phyloP scores from a whole-genome alignment of 2,329 filamentous ascomycete species.

The Cladorrhinum sp. region DNA sequence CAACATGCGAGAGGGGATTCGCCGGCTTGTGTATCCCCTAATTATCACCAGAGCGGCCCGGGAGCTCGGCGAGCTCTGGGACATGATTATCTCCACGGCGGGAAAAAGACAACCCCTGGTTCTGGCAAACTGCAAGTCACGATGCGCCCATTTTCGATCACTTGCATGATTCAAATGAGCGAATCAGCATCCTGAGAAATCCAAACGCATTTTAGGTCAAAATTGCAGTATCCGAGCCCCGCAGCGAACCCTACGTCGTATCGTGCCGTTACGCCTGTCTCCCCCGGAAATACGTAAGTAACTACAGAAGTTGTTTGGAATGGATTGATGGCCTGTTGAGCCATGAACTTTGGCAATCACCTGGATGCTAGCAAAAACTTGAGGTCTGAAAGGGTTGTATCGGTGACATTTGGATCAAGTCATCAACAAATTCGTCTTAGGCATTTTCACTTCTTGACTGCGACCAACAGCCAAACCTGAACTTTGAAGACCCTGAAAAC shows the following conservation, averaged over 20 bases:
- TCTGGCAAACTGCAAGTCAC: conserved; percentile 15
- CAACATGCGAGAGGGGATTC: too few relatives aligned
- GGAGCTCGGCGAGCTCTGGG: neutral
- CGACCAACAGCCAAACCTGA: too few relatives aligned
- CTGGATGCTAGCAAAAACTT: too few relatives aligned
- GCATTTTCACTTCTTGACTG: too few relatives aligned
- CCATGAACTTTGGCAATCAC: neutral
- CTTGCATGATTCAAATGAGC: conserved; percentile 11
- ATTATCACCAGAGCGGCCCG: neutral
- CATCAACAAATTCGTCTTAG: too few relatives aligned
- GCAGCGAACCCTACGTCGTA: neutral
- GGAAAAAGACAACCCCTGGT: too few relatives aligned
- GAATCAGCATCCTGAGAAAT: conserved; percentile 7
- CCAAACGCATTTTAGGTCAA: neutral
- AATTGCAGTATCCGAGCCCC: neutral
- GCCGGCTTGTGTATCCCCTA: neutral
- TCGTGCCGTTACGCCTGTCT: neutral
- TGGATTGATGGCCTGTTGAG: neutral
- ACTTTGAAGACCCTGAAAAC: neutral
- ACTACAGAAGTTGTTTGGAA: too few relatives aligned
- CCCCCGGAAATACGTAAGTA: neutral
- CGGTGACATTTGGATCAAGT: too few relatives aligned
- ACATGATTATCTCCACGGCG: too few relatives aligned
- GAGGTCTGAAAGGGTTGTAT: too few relatives aligned
- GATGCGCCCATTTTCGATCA: conserved; percentile 13